Conservation (phyloP, 257 asterid species). For the Gardenia jasminoides region DNA sequence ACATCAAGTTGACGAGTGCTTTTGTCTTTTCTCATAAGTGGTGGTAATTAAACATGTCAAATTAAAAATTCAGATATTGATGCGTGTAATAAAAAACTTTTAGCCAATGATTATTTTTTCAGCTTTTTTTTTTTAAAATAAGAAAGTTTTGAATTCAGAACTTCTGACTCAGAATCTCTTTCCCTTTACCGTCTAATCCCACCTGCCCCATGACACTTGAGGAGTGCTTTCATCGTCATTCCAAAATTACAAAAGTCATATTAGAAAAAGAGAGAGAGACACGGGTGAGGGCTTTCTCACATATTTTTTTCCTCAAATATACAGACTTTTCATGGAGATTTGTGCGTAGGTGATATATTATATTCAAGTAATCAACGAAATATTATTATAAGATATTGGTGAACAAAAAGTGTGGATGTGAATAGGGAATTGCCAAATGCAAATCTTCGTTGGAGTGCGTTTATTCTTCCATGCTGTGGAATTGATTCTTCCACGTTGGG, state of each 20-base stretch:
- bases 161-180: too few species aligned
- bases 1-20: not conserved
- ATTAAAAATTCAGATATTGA: too few species aligned
- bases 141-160: too few species aligned
- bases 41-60: too few species aligned
- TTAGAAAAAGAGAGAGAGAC: not conserved
- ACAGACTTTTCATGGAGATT: not conserved
- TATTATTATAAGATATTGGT: not conserved
- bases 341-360: not conserved
- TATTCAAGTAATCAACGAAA: not conserved
- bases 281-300: conserved; percentile 4
- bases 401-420: not conserved
- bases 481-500: conserved; percentile 45
- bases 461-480: conserved; percentile 39
- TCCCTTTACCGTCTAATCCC: too few species aligned
- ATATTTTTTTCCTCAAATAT: not conserved
- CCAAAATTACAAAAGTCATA: not conserved
- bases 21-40: not conserved
- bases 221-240: too few species aligned
- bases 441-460: conserved; percentile 58
- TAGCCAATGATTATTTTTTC: too few species aligned
- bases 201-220: too few species aligned
- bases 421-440: conserved; percentile 33
- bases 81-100: too few species aligned
- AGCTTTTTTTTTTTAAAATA: too few species aligned